A percentile compares a stretch with the other conserved stretches of the same genome.
Evolutionary conservation across 148 eudicot species (phyloP).

Genomic region (Spergularia bocconei): DNA sequence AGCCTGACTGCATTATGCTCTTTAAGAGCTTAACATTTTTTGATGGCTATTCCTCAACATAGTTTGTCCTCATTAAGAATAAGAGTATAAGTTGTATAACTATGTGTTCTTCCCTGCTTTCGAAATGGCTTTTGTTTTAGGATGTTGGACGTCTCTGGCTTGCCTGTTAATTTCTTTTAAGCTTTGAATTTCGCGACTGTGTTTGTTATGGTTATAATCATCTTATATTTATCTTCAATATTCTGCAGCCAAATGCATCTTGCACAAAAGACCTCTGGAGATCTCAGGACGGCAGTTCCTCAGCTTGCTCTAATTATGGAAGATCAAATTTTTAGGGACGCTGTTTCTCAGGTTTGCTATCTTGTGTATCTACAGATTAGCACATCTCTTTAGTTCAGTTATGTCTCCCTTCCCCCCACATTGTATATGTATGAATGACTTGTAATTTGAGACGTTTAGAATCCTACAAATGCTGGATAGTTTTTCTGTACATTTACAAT

Average conservation of each 20-base stretch:
- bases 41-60: neutral
- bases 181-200: neutral
- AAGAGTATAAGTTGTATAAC: too few species aligned
- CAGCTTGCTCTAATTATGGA: constrained; percentile 28
- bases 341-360: constrained; percentile 33
- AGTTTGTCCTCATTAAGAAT: too few species aligned
- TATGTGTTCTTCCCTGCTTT: neutral
- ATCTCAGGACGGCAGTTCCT: constrained; percentile 10
- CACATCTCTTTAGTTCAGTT: neutral
- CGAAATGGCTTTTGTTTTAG: neutral
- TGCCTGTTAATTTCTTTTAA: neutral
- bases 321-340: constrained; percentile 26
- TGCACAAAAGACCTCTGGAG: constrained; percentile 12
- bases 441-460: neutral
- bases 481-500: neutral
- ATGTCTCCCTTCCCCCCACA: neutral
- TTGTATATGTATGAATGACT: neutral
- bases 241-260: constrained; percentile 31
- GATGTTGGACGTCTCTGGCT: neutral
- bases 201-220: neutral
- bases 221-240: neutral
- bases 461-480: neutral
- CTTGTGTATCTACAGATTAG: neutral
- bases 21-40: neutral
- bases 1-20: neutral